Conservation (phyloP, 768 basidiomycete genomes). For the Pseudohyphozyma bogoriensis region DNA sequence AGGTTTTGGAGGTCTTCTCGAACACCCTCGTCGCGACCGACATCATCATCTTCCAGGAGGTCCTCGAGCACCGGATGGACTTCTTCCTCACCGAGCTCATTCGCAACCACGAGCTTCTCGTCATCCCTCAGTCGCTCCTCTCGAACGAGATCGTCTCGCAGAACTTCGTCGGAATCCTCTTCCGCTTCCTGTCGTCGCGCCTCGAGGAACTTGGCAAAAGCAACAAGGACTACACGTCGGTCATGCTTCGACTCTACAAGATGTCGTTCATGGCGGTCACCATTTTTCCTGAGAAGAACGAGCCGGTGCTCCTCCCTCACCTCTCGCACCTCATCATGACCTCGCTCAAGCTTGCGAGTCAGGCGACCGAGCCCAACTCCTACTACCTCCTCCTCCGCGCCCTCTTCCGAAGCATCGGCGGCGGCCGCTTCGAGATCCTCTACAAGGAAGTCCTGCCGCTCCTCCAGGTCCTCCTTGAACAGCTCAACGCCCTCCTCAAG, state of each 20-base stretch:
- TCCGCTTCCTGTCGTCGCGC: slow-evolving; percentile 71
- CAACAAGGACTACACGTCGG: slow-evolving; percentile 59
- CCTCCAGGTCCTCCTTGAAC: slow-evolving; percentile 93
- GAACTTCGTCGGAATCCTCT: slow-evolving; percentile 76
- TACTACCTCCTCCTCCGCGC: slow-evolving; percentile 87
- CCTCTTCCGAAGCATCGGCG: slow-evolving; percentile 84
- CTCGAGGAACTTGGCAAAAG: slow-evolving; percentile 75
- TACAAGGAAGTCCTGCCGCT: slow-evolving; percentile 95
- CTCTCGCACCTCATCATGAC: slow-evolving; percentile 89
- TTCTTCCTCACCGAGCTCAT: slow-evolving; percentile 65
- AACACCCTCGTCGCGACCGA: slow-evolving; percentile 52
- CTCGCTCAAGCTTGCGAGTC: slow-evolving; percentile 86
- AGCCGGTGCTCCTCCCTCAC: slow-evolving; percentile 85
- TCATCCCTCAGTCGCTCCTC: slow-evolving; percentile 75
- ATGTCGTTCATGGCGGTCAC: slow-evolving; percentile 85
- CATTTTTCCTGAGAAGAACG: slow-evolving; percentile 61
- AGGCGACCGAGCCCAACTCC: slow-evolving; percentile 77
- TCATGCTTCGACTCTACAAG: slow-evolving; percentile 86
- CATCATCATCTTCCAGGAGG: slow-evolving; percentile 85
- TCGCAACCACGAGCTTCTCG: slow-evolving; percentile 60
- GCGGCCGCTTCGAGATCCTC: slow-evolving; percentile 82
- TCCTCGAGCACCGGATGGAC: slow-evolving; percentile 85
- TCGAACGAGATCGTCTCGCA: slow-evolving; percentile 61
- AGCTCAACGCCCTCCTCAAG: slow-evolving; percentile 76
- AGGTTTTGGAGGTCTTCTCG: slow-evolving; percentile 72